phyloP scores from a whole-genome alignment of 306 rosid species.

The Cucurbita ficifolia region DNA sequence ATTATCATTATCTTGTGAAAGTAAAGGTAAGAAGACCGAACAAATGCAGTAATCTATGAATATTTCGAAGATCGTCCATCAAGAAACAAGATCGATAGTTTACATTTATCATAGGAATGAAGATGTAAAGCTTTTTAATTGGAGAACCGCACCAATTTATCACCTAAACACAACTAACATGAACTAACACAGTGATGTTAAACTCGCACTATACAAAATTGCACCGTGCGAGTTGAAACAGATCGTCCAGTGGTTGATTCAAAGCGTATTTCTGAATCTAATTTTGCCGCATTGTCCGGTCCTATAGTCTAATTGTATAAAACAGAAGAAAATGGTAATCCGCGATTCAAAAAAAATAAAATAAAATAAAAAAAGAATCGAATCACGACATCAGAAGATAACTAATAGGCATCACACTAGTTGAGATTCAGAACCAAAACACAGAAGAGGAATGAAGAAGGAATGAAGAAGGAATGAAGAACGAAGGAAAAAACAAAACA shows the following conservation, averaged over 20 bases:
- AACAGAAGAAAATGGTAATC: background rate
- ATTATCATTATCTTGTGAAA: background rate
- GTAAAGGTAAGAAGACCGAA: background rate
- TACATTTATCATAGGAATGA: background rate
- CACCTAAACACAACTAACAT: background rate
- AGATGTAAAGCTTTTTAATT: background rate
- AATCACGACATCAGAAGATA: background rate
- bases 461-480: background rate
- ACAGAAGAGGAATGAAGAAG: background rate
- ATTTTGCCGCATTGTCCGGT: background rate
- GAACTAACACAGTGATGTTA: background rate
- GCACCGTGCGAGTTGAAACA: background rate
- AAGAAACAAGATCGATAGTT: background rate
- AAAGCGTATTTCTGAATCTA: background rate
- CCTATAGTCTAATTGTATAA: background rate
- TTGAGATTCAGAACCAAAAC: background rate
- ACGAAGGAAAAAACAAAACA: background rate
- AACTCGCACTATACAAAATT: background rate
- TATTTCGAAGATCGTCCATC: background rate
- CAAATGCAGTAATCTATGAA: background rate
- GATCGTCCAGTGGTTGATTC: background rate
- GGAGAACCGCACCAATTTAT: background rate
- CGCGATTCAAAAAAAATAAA: too few species aligned
- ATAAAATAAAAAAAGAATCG: background rate
- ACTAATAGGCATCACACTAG: background rate